Percentiles rank a stretch among this genome's conserved stretches.
These are phyloP conservation scores for Echeveria elegans DNA, from an alignment of 164 flowering plant genomes.

Conservation along the genomic window DNA sequence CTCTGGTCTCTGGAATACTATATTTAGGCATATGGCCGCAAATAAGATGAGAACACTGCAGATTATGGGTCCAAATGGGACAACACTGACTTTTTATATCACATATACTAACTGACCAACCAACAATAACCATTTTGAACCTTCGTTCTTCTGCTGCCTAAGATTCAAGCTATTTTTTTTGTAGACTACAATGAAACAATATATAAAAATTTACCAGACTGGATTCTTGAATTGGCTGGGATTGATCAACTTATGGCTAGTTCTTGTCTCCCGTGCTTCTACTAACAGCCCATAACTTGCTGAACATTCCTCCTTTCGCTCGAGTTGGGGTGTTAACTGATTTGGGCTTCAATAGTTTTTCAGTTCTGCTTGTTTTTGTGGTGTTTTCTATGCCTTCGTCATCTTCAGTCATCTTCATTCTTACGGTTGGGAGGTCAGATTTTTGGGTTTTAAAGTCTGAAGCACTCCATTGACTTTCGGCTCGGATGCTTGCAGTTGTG, in stretches of 20 bases:
- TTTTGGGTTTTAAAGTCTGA: slow-evolving; percentile 67
- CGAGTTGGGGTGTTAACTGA: slow-evolving; percentile 44
- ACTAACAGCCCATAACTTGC: slow-evolving; percentile 68
- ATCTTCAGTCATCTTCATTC: slow-evolving; percentile 73
- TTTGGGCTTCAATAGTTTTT: slow-evolving; percentile 41
- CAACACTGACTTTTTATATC: neutral
- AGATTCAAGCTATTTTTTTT: slow-evolving; percentile 4
- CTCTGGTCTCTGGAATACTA: neutral
- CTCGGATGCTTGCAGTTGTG: slow-evolving; percentile 22
- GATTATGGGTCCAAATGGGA: neutral
- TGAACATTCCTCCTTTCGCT: slow-evolving; percentile 65
- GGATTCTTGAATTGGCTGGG: slow-evolving; percentile 2
- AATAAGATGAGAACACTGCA: neutral
- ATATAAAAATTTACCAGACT: neutral
- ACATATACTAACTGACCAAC: neutral
- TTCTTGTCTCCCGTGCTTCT: slow-evolving; percentile 54
- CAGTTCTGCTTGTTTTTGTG: slow-evolving; percentile 23
- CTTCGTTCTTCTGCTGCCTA: neutral
- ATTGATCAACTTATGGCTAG: slow-evolving; percentile 25
- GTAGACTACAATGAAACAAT: neutral
- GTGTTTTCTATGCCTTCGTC: slow-evolving; percentile 44
- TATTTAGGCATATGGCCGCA: neutral
- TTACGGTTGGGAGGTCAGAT: slow-evolving; percentile 41
- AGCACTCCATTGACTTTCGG: slow-evolving; percentile 72
- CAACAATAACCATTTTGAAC: neutral